phyloP scores from a whole-genome alignment of 2,329 filamentous ascomycete species.

The Calonectria multiphialidica region DNA sequence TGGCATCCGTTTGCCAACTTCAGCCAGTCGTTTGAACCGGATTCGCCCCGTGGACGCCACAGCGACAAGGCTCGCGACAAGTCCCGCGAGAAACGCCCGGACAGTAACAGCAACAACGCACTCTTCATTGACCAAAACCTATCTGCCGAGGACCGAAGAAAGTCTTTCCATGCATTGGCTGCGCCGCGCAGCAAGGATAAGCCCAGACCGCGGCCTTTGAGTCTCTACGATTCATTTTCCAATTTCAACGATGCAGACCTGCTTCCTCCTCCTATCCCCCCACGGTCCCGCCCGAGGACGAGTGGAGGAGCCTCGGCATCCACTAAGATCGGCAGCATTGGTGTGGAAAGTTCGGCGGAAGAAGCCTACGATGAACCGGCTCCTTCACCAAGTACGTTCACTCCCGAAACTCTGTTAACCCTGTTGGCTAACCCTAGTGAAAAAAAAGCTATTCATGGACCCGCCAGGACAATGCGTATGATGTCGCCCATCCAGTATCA shows the following conservation, averaged over 20 bases:
- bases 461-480: slow-evolving; percentile 26
- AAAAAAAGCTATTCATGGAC: slow-evolving; percentile 26
- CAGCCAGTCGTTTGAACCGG: slow-evolving; percentile 14
- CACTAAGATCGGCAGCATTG: slow-evolving; percentile 29
- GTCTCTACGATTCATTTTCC: slow-evolving; percentile 35
- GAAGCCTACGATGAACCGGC: slow-evolving; percentile 32
- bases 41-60: slow-evolving; percentile 8
- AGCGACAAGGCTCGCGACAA: slow-evolving; percentile 24
- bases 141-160: slow-evolving; percentile 30
- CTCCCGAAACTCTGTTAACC: background rate
- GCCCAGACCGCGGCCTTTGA: slow-evolving; percentile 37
- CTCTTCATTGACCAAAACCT: slow-evolving; percentile 2
- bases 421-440: slow-evolving; percentile 8
- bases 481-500: slow-evolving; percentile 27
- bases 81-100: slow-evolving; percentile 24
- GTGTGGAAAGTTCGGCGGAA: slow-evolving; percentile 32
- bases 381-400: slow-evolving; percentile 34
- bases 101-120: slow-evolving; percentile 2
- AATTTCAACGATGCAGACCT: slow-evolving; percentile 26
- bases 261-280: slow-evolving; percentile 32
- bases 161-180: slow-evolving; percentile 38
- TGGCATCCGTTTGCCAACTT: slow-evolving; percentile 36
- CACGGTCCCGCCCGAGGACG: slow-evolving; percentile 30
- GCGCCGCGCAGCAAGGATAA: slow-evolving; percentile 14
- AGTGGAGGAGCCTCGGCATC: slow-evolving; percentile 24